Evolutionary conservation across 495 filamentous ascomycete genomes (phyloP), one percentile per base, ranked within the genome.

Genomic region (Aspergillus homomorphus): DNA sequence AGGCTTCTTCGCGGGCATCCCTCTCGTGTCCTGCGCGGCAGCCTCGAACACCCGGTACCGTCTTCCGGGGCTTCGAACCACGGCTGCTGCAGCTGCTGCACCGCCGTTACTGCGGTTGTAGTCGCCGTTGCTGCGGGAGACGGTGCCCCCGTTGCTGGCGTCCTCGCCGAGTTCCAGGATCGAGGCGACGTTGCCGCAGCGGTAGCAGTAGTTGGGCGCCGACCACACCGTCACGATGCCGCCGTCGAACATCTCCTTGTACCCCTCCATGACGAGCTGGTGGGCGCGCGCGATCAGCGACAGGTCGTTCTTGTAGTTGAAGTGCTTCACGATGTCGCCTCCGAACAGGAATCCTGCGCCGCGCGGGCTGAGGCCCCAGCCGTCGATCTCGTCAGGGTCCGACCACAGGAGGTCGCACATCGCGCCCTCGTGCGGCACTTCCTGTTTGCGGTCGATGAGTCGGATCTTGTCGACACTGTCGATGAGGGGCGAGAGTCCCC

Each of bases 341-440:
- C 94, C 94, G 62, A 98, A 98, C 23, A 98, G 81, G 78, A 97
- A 98, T 15, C 94, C 94, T 0, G 94, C 94, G 10, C 94, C 94
- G 43, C 94, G 90, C 0, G 94, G 94, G 19, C 90, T 96, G 14
- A 98, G 74, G 1, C 94, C 94, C 94, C 94, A 98, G 46, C 93
- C 94, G 69, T 97, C 93, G 63, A 98, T 97, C 62, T 98, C 94
- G 71, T 98, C 94, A 0, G 94, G 94, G 73, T 98, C 94, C 5
- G 90, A 96, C 94, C 94, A 98, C 15, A 98, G 81, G 5, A 98
- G 78, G 75, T 98, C 94, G 71, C 94, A 98, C 94, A 98, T 98
- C 62, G 94, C 91, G 53, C 94, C 94, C 78, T 98, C 94, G 72
- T 98, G 94, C 0, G 94, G 94, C 3, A 98, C 94, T 73, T 98